These are phyloP conservation scores for Psilocybe sp. DNA, from an alignment of 768 basidiomycete genomes.

Conservation along the genomic window DNA sequence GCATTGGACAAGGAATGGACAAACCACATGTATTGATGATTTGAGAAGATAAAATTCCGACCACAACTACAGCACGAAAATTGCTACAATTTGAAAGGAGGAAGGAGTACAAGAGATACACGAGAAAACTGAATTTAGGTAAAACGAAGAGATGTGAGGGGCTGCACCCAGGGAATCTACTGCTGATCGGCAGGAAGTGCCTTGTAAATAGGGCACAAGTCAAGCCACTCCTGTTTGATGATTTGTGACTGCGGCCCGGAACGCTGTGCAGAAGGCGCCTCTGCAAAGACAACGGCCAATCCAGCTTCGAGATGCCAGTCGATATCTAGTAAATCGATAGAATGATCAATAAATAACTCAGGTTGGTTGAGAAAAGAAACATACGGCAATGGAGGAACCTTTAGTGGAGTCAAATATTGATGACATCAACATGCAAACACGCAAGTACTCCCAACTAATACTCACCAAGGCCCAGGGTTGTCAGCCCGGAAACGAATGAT, in stretches of 20 bases:
- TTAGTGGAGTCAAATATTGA: neutral
- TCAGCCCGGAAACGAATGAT: conserved; percentile 23
- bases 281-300: conserved; percentile 39
- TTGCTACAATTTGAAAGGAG: no score
- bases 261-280: conserved; percentile 25
- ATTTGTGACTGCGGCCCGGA: conserved; percentile 20
- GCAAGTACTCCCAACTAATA: conserved; percentile 7
- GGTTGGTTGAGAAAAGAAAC: conserved; percentile 27
- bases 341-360: conserved; percentile 22
- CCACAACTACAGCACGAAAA: no score
- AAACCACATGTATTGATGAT: no score
- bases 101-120: no score
- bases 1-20: no score
- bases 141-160: no score
- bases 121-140: no score
- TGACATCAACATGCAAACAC: neutral
- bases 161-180: neutral
- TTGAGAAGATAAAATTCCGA: no score
- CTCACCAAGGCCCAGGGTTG: conserved; percentile 25
- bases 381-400: conserved; percentile 26
- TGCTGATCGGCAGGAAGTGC: conserved; percentile 15
- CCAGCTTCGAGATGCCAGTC: conserved; percentile 23
- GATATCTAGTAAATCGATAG: neutral
- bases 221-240: conserved; percentile 27
- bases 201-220: conserved; percentile 34